A percentile compares a stretch with the other conserved stretches of the same genome.
Conservation (phyloP, 2,329 filamentous ascomycete genomes). For the Neofusicoccum laricinum region DNA sequence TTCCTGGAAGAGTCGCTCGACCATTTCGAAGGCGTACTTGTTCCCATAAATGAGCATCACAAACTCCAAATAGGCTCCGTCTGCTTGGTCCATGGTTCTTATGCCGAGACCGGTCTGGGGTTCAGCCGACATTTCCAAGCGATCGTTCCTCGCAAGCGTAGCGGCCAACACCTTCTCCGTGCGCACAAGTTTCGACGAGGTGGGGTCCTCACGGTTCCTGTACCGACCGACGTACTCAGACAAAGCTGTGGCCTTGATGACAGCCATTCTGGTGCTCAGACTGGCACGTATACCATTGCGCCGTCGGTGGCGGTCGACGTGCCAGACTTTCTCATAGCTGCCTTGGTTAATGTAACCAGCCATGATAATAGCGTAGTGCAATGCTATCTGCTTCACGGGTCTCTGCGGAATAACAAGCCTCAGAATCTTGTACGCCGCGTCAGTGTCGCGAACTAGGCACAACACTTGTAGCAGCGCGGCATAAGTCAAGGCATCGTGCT, state of each 20-base stretch:
- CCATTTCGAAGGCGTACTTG: conserved; percentile 31
- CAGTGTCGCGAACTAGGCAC: conserved; percentile 50
- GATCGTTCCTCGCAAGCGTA: conserved; percentile 27
- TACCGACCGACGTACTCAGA: conserved; percentile 20
- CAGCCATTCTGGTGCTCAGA: conserved; percentile 43
- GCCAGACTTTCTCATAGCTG: conserved; percentile 47
- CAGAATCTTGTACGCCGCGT: conserved; percentile 54
- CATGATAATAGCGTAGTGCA: conserved; percentile 55
- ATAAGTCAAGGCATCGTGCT: conserved; percentile 58
- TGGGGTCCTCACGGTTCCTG: conserved; percentile 12
- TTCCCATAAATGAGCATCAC: conserved; percentile 56
- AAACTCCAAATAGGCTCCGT: conserved; percentile 53
- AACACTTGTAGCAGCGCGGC: conserved; percentile 60
- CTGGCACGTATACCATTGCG: conserved; percentile 37
- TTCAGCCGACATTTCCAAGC: conserved; percentile 27
- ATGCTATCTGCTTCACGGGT: conserved; percentile 42
- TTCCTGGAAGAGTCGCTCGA: conserved; percentile 55
- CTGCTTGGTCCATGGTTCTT: conserved; percentile 37
- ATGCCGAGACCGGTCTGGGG: conserved; percentile 26
- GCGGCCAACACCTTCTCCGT: conserved; percentile 23
- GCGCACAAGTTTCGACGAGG: conserved; percentile 1
- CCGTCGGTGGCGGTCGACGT: conserved; percentile 48
- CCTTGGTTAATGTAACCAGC: conserved; percentile 45
- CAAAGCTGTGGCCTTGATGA: conserved; percentile 28
- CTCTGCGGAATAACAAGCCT: conserved; percentile 50